phyloP scores from a whole-genome alignment of 2,329 filamentous ascomycete species.

The Alternaria angustiovoidea region DNA sequence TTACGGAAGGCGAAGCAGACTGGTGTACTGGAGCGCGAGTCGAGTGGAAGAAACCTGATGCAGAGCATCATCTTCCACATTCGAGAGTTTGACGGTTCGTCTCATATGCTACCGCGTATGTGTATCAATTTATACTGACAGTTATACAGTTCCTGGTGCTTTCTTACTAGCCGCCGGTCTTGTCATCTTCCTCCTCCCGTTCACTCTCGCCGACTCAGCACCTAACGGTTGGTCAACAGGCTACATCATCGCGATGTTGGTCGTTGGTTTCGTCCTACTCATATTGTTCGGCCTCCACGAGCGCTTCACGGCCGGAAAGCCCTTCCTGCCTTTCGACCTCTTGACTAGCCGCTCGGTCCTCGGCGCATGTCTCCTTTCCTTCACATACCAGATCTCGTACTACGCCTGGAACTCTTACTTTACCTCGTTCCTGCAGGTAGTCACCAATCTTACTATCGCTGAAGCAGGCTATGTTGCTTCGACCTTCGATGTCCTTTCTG shows the following conservation, averaged over 20 bases:
- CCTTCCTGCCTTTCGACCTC: conserved; percentile 53
- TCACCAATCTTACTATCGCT: conserved; percentile 33
- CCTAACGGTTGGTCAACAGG: conserved; percentile 31
- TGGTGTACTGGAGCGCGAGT: conserved; percentile 58
- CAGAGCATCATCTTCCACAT: conserved; percentile 62
- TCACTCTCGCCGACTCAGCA: conserved; percentile 52
- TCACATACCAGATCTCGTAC: conserved; percentile 36
- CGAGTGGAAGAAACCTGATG: conserved; percentile 52
- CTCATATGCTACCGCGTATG: rapidly evolving
- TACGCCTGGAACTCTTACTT: conserved; percentile 50
- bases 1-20: conserved; percentile 65
- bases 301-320: conserved; percentile 45
- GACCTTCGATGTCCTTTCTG: conserved; percentile 40
- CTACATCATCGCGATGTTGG: conserved; percentile 48
- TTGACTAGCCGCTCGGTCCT: conserved; percentile 52
- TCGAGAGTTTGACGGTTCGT: conserved; percentile 64
- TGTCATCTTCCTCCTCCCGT: conserved; percentile 74
- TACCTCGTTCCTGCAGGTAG: conserved; percentile 50
- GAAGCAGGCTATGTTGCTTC: conserved; percentile 43
- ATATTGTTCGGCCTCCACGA: conserved; percentile 49
- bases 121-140: not conserved
- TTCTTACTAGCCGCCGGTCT: conserved; percentile 67
- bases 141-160: conserved; percentile 59
- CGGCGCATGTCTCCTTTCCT: conserved; percentile 59
- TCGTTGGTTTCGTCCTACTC: conserved; percentile 44